These are phyloP conservation scores for Beauveria asiatica DNA, from an alignment of 2,329 filamentous ascomycete genomes.

Conservation along the genomic window DNA sequence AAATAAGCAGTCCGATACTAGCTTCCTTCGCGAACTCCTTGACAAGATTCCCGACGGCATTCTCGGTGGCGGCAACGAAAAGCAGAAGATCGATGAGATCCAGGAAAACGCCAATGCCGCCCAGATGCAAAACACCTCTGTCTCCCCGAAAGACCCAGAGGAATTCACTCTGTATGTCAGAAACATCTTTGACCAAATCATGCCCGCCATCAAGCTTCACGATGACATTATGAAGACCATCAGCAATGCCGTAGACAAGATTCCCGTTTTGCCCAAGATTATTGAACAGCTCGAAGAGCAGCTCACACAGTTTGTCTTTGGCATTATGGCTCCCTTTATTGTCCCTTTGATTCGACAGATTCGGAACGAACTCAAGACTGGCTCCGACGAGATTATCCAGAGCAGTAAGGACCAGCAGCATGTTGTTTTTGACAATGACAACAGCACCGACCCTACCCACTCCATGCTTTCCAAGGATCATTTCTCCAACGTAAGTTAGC, in stretches of 20 bases:
- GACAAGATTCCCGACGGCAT: constrained; percentile 75
- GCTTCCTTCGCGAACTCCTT: constrained; percentile 68
- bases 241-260: constrained; percentile 68
- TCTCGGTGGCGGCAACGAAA: constrained; percentile 67
- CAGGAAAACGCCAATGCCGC: constrained; percentile 66
- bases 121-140: constrained; percentile 64
- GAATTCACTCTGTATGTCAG: constrained; percentile 73
- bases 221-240: constrained; percentile 80
- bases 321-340: constrained; percentile 80
- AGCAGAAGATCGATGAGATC: constrained; percentile 68
- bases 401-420: constrained; percentile 78
- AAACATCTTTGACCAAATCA: constrained; percentile 68
- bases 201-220: constrained; percentile 85
- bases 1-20: constrained; percentile 56
- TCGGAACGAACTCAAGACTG: constrained; percentile 77
- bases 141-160: constrained; percentile 74
- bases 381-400: constrained; percentile 78
- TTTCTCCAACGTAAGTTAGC: constrained; percentile 64
- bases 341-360: constrained; percentile 80
- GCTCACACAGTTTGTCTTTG: constrained; percentile 82
- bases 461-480: constrained; percentile 86
- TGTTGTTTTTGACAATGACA: constrained; percentile 75
- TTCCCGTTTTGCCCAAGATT: constrained; percentile 76
- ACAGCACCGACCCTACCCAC: constrained; percentile 75
- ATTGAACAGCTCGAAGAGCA: constrained; percentile 83